Base-by-base conservation (phyloP, 208 protist genomes). In the Trypanosoma lewisi region DNA sequence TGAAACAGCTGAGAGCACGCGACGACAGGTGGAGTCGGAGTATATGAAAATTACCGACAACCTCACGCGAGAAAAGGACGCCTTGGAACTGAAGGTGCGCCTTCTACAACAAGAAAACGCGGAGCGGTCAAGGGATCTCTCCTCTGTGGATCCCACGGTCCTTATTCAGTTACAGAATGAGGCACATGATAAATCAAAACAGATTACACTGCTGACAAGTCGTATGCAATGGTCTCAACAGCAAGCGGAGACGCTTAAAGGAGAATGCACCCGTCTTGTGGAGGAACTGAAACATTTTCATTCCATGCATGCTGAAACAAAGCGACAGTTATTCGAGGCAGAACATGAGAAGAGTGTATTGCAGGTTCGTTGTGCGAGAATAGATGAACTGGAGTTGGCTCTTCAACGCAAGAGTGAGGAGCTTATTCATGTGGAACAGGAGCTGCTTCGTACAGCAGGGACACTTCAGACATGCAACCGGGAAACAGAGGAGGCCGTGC, bases 401-500 rank as follows among this genome's bases (percentile, higher is more conserved):
- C 51, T 95, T 30, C 70, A 85, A 66, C 72, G 62, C 44, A 85
- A 87, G 55, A 81, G 57, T 51, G 80, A 78, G 57, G 85, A 91
- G 56, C 54, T 87, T 16, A 33, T 80, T 5, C 63, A 72, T 23
- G 44, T 79, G 19, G 85, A 95, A 51, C 60, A 83, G 42, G 78
- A 95, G 58, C 61, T 95, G 52, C 67, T 95, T 39, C 75, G 77
- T 42, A 66, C 82, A 4, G 74, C 82, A 3, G 76, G 70, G 17
- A 75, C 82, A 7, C 73, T 95, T 57, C 83, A 89, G 45, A 60
- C 64, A n/a, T 93, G 83, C 66, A 84, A 80, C 71, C 71, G 81
- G 11, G 89, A 95, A 51, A 91, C 86, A 33, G 85, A 91, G 70
- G 71, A 75, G 44, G 85, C 83, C 0, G 89, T 95, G 41, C 79